These are phyloP conservation scores for Aureobasidium sp. DNA, from an alignment of 2,329 filamentous ascomycete species.

Conservation along the genomic window DNA sequence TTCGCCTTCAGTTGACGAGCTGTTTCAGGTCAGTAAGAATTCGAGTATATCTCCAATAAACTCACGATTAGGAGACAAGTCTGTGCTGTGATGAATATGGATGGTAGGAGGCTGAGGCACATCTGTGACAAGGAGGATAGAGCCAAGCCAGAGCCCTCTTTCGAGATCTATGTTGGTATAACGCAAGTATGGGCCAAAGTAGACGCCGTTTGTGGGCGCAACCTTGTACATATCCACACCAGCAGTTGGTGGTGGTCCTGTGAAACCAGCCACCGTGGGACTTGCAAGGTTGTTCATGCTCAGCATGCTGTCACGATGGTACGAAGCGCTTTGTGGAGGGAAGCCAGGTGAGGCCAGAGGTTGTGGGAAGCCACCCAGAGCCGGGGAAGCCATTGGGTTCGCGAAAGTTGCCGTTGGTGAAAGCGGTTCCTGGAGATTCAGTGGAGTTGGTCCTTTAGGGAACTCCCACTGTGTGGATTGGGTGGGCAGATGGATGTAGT, in stretches of 20 bases:
- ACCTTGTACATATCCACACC: constrained; percentile 94
- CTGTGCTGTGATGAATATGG: constrained; percentile 82
- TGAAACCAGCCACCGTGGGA: constrained; percentile 73
- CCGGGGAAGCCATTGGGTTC: constrained; percentile 38
- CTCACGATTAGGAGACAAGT: constrained; percentile 74
- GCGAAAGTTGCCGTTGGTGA: constrained; percentile 61
- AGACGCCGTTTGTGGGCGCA: constrained; percentile 88
- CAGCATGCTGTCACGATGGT: constrained; percentile 66
- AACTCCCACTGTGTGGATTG: constrained; percentile 99
- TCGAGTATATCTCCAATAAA: not conserved
- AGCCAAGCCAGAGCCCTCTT: constrained; percentile 82
- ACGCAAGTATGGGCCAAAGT: constrained; percentile 91
- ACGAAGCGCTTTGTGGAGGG: constrained; percentile 68
- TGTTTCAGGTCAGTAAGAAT: constrained; percentile 26
- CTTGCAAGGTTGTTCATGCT: constrained; percentile 67
- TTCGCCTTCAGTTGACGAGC: constrained; percentile 68
- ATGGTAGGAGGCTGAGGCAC: constrained; percentile 89
- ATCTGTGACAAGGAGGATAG: constrained; percentile 88
- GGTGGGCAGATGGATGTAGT: constrained; percentile 92
- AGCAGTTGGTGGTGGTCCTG: constrained; percentile 76
- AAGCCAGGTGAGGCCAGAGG: constrained; percentile 74
- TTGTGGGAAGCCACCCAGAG: constrained; percentile 44
- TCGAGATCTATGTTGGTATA: constrained; percentile 98
- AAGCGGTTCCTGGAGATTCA: constrained; percentile 76
- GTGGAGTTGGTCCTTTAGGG: constrained; percentile 85